These are phyloP conservation scores for Diatrype stigma DNA, from an alignment of 2,329 filamentous ascomycete genomes.

Conservation along the genomic window DNA sequence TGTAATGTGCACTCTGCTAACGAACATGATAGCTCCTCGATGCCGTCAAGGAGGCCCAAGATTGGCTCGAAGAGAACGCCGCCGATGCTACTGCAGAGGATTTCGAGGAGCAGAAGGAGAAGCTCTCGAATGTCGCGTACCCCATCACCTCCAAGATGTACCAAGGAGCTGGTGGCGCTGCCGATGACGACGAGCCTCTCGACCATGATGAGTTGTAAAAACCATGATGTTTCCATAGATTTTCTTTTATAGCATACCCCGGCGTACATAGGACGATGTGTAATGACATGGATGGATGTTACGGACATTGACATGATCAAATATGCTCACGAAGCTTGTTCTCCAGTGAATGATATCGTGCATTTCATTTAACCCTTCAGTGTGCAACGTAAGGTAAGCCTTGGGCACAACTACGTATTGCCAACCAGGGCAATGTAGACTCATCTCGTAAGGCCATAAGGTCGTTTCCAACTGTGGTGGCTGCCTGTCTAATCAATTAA, in stretches of 20 bases:
- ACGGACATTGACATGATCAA: not conserved
- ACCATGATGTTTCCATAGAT: slow-evolving; percentile 20
- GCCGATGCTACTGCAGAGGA: slow-evolving; percentile 83
- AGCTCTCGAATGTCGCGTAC: slow-evolving; percentile 93
- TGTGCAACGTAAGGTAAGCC: too few relatives aligned
- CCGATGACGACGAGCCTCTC: slow-evolving; percentile 66
- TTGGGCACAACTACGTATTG: too few relatives aligned
- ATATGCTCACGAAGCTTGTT: too few relatives aligned
- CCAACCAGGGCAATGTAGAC: too few relatives aligned
- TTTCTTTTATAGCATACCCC: slow-evolving; percentile 27
- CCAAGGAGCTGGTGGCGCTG: slow-evolving; percentile 58
- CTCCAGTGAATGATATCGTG: too few relatives aligned
- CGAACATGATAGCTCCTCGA: slow-evolving; percentile 63
- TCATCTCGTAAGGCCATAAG: too few relatives aligned
- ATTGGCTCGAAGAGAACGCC: slow-evolving; percentile 96
- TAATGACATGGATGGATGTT: not conserved
- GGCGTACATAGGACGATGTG: slow-evolving; percentile 9
- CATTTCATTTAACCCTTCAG: too few relatives aligned
- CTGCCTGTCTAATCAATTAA: too few relatives aligned
- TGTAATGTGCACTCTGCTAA: slow-evolving; percentile 28
- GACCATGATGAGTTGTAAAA: slow-evolving; percentile 75
- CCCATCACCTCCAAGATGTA: slow-evolving; percentile 99
- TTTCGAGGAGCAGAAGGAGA: slow-evolving; percentile 99
- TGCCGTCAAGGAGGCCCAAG: slow-evolving; percentile 92
- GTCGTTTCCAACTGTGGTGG: too few relatives aligned